phyloP scores from a whole-genome alignment of 129 eudicot species.

The Lonicera japonica region DNA sequence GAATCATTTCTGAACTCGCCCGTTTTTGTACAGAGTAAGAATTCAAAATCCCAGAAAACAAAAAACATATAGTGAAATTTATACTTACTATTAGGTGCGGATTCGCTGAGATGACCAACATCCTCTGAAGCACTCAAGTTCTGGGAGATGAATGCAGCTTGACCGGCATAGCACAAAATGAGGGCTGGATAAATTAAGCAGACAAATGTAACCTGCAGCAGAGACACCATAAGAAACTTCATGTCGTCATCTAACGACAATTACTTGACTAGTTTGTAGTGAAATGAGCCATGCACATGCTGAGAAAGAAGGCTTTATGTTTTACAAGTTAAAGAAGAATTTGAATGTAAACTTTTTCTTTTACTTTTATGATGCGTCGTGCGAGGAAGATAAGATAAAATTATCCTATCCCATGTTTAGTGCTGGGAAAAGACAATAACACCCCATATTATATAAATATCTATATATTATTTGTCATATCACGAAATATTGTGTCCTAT shows the following conservation, averaged over 20 bases:
- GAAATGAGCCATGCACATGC: too few relatives aligned
- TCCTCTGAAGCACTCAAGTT: conserved; percentile 15
- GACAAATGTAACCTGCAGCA: conserved; percentile 58
- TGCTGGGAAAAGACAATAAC: too few relatives aligned
- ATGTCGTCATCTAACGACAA: not conserved
- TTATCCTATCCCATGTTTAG: too few relatives aligned
- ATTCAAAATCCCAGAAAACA: not conserved
- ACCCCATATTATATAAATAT: too few relatives aligned
- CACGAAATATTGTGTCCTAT: too few relatives aligned
- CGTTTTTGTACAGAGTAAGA: not conserved
- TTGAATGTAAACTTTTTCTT: too few relatives aligned
- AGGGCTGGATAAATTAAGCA: conserved; percentile 76
- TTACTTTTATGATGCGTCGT: too few relatives aligned
- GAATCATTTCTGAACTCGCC: conserved; percentile 18
- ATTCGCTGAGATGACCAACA: conserved; percentile 40
- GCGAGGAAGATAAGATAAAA: too few relatives aligned
- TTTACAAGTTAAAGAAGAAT: too few relatives aligned
- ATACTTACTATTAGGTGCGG: conserved; percentile 41
- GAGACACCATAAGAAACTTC: conserved; percentile 1
- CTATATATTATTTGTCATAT: too few relatives aligned
- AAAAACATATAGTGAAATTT: not conserved
- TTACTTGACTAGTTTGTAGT: too few relatives aligned
- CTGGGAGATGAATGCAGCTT: conserved; percentile 67
- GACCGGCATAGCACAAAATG: conserved; percentile 77
- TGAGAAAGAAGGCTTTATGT: too few relatives aligned